Percentiles rank a stretch among this genome's conserved stretches.
Conservation (phyloP, 441 rosid genomes). For the Geranium incanum region DNA sequence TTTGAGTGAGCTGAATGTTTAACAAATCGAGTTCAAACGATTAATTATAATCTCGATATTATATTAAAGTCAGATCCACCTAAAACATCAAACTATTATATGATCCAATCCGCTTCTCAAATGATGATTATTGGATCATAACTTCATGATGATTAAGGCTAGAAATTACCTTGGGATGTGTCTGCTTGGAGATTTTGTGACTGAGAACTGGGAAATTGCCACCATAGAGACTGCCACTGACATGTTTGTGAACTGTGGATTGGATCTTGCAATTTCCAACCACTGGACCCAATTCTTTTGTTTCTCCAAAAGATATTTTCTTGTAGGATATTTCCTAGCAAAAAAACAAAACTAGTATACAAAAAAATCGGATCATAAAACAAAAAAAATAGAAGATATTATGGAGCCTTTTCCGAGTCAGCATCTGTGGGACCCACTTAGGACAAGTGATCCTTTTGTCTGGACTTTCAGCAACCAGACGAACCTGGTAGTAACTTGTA, state of each 20-base stretch:
- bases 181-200: conserved; percentile 17
- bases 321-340: neutral
- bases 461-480: no score
- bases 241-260: conserved; percentile 16
- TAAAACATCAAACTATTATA: neutral
- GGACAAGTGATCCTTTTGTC: no score
- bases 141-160: neutral
- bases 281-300: neutral
- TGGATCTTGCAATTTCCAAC: neutral
- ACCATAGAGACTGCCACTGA: conserved; percentile 8
- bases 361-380: neutral
- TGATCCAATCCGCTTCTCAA: neutral
- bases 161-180: conserved; percentile 25
- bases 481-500: no score
- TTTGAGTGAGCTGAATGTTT: no score
- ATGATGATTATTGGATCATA: neutral
- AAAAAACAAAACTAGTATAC: neutral
- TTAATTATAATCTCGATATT: no score
- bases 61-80: no score
- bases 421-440: neutral
- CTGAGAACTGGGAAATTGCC: conserved; percentile 17
- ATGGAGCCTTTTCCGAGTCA: neutral
- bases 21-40: no score
- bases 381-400: neutral
- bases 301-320: neutral